These are phyloP conservation scores for Lachancea sp. DNA, from an alignment of 805 yeast genomes.

Conservation along the genomic window DNA sequence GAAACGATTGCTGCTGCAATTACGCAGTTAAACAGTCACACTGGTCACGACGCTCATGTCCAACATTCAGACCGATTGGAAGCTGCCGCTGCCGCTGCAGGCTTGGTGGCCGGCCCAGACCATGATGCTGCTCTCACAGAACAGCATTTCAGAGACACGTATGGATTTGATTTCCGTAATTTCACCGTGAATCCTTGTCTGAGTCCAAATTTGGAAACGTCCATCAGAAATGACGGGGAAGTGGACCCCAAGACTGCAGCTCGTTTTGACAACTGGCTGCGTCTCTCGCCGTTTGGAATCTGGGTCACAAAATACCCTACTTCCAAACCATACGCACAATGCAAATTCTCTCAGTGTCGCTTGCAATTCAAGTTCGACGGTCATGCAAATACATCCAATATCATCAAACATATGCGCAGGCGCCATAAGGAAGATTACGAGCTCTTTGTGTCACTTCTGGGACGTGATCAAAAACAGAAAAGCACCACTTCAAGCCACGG, in stretches of 20 bases:
- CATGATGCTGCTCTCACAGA: not conserved
- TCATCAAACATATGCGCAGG: constrained; percentile 11
- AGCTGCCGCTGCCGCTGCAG: not conserved
- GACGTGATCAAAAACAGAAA: constrained; percentile 7
- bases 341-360: constrained; percentile 12
- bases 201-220: constrained; percentile 8
- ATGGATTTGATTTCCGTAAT: constrained; percentile 10
- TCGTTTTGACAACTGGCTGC: constrained; percentile 13
- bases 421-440: constrained; percentile 13
- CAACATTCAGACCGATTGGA: not conserved
- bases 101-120: not conserved
- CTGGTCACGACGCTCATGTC: not conserved
- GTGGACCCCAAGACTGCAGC: constrained; percentile 2
- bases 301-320: constrained; percentile 15
- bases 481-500: not conserved
- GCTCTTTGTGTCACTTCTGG: constrained; percentile 7
- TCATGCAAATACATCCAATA: constrained; percentile 12
- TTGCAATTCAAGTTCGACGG: constrained; percentile 11
- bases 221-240: constrained; percentile 2
- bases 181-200: constrained; percentile 13
- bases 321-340: constrained; percentile 11
- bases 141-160: constrained; percentile 8
- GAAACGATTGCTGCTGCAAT: constrained; percentile 8
- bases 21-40: constrained; percentile 3
- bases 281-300: constrained; percentile 12